Evolutionary conservation across 257 asterid species (phyloP).

Genomic region (Leonotis leonurus): DNA sequence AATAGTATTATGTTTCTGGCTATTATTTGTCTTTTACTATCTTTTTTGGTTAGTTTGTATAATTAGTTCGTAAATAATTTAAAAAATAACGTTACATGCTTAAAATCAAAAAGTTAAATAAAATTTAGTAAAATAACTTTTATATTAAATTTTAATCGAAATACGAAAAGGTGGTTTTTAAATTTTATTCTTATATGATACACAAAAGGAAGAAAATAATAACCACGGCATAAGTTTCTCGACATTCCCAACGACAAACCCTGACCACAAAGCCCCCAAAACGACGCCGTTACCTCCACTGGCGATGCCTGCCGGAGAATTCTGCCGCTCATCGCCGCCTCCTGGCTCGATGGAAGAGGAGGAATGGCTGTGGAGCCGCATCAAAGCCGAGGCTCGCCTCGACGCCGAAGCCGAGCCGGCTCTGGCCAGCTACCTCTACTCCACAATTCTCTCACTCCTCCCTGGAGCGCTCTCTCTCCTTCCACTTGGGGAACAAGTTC

Average conservation of each 20-base stretch:
- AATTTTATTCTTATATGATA: no score
- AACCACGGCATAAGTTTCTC: not conserved
- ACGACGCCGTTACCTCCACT: constrained; percentile 22
- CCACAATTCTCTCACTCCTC: constrained; percentile 86
- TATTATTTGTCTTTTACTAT: no score
- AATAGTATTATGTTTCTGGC: no score
- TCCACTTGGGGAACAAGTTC: constrained; percentile 84
- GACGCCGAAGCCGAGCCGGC: constrained; percentile 94
- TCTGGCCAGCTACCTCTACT: constrained; percentile 72
- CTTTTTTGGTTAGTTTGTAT: no score
- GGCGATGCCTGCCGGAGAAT: constrained; percentile 59
- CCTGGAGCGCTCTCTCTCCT: constrained; percentile 72
- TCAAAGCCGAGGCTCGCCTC: constrained; percentile 68
- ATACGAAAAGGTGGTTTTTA: no score
- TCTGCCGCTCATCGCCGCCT: constrained; percentile 37
- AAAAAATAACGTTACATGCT: no score
- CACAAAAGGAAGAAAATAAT: no score
- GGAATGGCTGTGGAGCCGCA: constrained; percentile 60
- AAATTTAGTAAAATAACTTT: no score
- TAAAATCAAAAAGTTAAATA: no score
- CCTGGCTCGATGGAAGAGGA: constrained; percentile 53
- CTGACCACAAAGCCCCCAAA: not conserved
- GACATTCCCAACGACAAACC: not conserved
- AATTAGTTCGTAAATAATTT: no score
- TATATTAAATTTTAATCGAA: no score